Conservation (phyloP, 208 protist genomes). For the Leishmania aethiopica region DNA sequence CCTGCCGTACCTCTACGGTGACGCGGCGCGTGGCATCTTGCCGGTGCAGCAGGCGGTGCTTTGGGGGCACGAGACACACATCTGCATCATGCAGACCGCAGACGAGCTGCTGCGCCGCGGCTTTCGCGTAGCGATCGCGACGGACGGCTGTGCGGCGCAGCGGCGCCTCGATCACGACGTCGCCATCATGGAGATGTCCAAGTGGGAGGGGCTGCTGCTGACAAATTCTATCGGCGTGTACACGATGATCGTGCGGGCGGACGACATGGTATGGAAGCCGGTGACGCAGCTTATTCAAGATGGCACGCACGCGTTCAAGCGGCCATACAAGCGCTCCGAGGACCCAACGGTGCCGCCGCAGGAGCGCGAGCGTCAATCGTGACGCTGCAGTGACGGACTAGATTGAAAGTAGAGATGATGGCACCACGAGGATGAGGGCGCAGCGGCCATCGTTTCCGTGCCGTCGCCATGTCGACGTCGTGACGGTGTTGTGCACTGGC, state of each 20-base stretch:
- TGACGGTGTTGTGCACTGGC: neutral
- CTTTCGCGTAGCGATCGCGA: constrained; percentile 53
- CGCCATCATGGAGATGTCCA: constrained; percentile 46
- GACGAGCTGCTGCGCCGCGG: constrained; percentile 53
- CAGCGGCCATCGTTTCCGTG: neutral
- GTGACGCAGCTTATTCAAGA: constrained; percentile 22
- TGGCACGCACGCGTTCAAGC: constrained; percentile 8
- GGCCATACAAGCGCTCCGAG: constrained; percentile 19
- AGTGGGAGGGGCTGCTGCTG: constrained; percentile 45
- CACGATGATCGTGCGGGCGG: constrained; percentile 29
- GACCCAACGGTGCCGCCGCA: constrained; percentile 12
- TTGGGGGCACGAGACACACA: constrained; percentile 77
- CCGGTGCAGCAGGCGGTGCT: constrained; percentile 74
- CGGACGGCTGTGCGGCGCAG: constrained; percentile 59
- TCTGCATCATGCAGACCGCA: constrained; percentile 75
- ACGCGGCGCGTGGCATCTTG: constrained; percentile 31
- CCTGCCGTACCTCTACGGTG: constrained; percentile 42
- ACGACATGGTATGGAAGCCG: constrained; percentile 18
- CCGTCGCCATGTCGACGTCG: neutral
- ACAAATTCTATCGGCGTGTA: constrained; percentile 27
- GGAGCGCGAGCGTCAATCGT: constrained; percentile 1
- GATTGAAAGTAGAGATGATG: neutral
- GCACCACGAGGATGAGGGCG: neutral
- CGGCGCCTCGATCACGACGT: constrained; percentile 40
- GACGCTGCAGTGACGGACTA: neutral